Conservation (phyloP, 192 early-diverging fungal species). For the Diversispora eburnea region DNA sequence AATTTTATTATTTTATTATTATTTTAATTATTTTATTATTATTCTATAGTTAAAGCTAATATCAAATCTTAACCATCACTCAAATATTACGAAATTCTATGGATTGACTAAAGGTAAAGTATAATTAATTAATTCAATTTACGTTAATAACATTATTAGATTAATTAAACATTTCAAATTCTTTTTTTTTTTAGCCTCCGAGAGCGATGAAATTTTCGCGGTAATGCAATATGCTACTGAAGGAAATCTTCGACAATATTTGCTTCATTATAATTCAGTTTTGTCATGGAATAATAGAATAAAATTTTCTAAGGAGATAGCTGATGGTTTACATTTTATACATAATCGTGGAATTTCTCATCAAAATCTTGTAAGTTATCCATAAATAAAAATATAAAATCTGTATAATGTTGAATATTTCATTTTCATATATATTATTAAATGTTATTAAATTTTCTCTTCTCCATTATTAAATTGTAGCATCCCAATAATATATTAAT, state of each 20-base stretch:
- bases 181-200: neutral
- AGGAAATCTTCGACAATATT: slow-evolving; percentile 36
- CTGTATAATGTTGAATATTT: neutral
- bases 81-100: no score
- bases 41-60: no score
- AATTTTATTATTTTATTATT: no score
- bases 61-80: no score
- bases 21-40: no score
- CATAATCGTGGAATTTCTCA: slow-evolving; percentile 38
- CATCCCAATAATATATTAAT: slow-evolving; percentile 20
- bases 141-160: no score
- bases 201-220: slow-evolving; percentile 28
- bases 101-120: no score
- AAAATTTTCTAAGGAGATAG: slow-evolving; percentile 35
- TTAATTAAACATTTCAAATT: neutral
- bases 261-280: slow-evolving; percentile 34
- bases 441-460: neutral
- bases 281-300: slow-evolving; percentile 39
- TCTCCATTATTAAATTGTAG: neutral
- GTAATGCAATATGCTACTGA: slow-evolving; percentile 41
- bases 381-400: neutral
- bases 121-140: no score
- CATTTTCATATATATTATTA: neutral
- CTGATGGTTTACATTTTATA: slow-evolving; percentile 28
- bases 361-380: slow-evolving; percentile 28